Conservation (phyloP, 2,329 filamentous ascomycete species). For the Colletotrichum agaves region DNA sequence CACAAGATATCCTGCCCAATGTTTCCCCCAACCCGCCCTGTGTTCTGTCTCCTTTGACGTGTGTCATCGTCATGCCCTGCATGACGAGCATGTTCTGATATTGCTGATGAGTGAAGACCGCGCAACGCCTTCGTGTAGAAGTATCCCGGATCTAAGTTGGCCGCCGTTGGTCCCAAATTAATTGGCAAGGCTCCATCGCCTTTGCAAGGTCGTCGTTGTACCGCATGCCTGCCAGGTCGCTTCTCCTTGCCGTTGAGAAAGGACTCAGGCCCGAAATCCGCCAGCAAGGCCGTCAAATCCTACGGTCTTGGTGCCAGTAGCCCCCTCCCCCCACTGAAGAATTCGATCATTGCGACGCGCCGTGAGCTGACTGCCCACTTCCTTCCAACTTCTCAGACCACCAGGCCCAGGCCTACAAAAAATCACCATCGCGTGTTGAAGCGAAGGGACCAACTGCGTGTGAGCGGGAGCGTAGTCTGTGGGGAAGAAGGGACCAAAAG, state of each 20-base stretch:
- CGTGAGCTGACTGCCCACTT: slow-evolving; percentile 18
- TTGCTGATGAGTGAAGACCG: background rate
- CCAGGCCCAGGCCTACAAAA: background rate
- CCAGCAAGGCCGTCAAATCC: too few relatives aligned
- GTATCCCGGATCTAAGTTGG: slow-evolving; percentile 1
- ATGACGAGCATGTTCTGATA: slow-evolving; percentile 15
- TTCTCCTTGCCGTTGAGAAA: background rate
- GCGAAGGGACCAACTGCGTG: background rate
- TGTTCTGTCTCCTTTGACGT: background rate
- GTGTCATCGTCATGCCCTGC: slow-evolving; percentile 25
- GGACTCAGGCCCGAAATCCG: background rate
- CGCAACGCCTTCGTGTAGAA: background rate
- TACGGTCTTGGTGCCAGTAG: background rate
- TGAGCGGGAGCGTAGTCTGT: background rate
- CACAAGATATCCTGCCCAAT: background rate
- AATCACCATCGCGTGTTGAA: background rate
- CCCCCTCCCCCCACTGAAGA: slow-evolving; percentile 1
- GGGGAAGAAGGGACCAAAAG: background rate
- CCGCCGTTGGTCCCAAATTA: background rate
- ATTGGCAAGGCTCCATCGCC: slow-evolving; percentile 17
- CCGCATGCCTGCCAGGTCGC: background rate
- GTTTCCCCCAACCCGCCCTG: background rate
- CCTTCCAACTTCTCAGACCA: background rate
- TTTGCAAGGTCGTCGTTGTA: slow-evolving; percentile 22
- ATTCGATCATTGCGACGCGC: slow-evolving; percentile 1